phyloP scores from a whole-genome alignment of 345 rosid species.

The Corymbia maculata region DNA sequence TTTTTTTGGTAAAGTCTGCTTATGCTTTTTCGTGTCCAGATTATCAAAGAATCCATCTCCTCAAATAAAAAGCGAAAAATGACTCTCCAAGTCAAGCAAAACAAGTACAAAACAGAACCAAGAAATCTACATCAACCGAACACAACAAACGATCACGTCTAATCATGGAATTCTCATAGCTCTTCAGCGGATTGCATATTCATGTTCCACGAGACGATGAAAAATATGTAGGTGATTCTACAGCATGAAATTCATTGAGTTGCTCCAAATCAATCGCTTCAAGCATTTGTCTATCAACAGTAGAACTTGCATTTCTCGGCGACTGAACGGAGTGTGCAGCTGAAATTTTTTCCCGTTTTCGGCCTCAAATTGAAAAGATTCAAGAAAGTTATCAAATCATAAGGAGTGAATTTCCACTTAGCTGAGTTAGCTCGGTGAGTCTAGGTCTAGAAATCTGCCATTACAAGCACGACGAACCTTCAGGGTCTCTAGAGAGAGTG shows the following conservation, averaged over 20 bases:
- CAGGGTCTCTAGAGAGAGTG: not conserved
- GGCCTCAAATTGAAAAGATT: not conserved
- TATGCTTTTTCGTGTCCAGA: no score
- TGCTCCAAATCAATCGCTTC: not conserved
- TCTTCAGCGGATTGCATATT: not conserved
- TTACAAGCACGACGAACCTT: not conserved
- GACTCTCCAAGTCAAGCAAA: no score
- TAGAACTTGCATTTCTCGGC: not conserved
- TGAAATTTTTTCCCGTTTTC: not conserved
- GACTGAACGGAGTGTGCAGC: not conserved
- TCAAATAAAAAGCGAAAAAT: no score
- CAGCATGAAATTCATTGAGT: not conserved
- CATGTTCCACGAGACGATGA: not conserved
- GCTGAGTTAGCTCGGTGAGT: constrained; percentile 55
- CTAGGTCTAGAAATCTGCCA: constrained; percentile 91
- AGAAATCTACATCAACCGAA: not conserved
- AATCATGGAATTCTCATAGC: not conserved
- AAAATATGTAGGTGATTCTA: not conserved
- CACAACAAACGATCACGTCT: not conserved
- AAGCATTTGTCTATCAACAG: fast-evolving
- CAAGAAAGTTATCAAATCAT: constrained; percentile 26
- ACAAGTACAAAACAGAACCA: not conserved
- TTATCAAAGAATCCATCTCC: no score
- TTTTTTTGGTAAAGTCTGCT: no score
- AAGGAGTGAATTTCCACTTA: constrained; percentile 75